These are phyloP conservation scores for Pestalotiopsis sp. DNA, from an alignment of 2,329 filamentous ascomycete genomes.

Conservation along the genomic window DNA sequence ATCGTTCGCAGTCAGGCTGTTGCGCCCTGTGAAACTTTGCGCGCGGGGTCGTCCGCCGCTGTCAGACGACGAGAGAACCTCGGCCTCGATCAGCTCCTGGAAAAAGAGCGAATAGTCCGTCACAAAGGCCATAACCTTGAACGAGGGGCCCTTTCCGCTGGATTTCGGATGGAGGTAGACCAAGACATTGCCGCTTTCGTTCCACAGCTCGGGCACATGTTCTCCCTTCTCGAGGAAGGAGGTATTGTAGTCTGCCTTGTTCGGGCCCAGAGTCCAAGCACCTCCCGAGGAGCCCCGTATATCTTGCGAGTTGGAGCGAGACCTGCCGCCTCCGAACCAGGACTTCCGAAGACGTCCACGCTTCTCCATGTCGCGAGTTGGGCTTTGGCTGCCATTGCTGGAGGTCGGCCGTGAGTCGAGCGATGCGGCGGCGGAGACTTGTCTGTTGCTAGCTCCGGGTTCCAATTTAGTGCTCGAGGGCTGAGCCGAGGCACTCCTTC, in stretches of 20 bases:
- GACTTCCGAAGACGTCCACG: slow-evolving; percentile 52
- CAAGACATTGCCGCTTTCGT: slow-evolving; percentile 58
- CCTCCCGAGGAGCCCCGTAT: slow-evolving; percentile 27
- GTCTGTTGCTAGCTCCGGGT: slow-evolving; percentile 32
- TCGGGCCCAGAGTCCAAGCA: slow-evolving; percentile 61
- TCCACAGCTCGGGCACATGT: slow-evolving; percentile 69
- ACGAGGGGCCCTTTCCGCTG: slow-evolving; percentile 56
- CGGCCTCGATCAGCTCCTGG: slow-evolving; percentile 52
- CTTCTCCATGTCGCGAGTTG: slow-evolving; percentile 34
- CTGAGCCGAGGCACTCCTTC: slow-evolving; percentile 53
- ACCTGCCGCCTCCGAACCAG: slow-evolving; percentile 56
- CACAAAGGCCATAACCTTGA: slow-evolving; percentile 59
- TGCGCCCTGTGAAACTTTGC: slow-evolving; percentile 50
- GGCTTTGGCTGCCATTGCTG: slow-evolving; percentile 47
- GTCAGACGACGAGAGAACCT: slow-evolving; percentile 35
- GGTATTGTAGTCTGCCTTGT: slow-evolving; percentile 58
- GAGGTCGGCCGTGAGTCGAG: slow-evolving; percentile 33
- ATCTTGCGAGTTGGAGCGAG: slow-evolving; percentile 52
- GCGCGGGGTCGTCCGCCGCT: slow-evolving; percentile 35
- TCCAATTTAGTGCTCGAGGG: slow-evolving; percentile 32
- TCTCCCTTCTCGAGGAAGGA: slow-evolving; percentile 54
- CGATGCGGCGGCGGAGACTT: slow-evolving; percentile 29
- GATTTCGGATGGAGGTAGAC: slow-evolving; percentile 59
- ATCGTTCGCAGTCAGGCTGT: slow-evolving; percentile 52
- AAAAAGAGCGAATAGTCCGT: slow-evolving; percentile 58